These are phyloP conservation scores for Echinosophora koreensis DNA, from an alignment of 306 rosid genomes.

Conservation along the genomic window DNA sequence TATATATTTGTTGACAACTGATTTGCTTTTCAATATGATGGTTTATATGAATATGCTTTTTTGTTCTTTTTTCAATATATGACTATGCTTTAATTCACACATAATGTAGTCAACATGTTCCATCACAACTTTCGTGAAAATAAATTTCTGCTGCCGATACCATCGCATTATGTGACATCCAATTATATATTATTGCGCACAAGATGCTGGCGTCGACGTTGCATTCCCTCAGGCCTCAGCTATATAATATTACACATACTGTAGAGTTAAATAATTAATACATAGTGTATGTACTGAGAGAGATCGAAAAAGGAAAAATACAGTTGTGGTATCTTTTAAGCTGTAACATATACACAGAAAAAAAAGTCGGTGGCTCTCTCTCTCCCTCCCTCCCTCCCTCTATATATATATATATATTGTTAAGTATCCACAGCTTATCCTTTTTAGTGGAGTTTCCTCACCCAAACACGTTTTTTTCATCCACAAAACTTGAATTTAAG, in stretches of 20 bases:
- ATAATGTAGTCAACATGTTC: slow-evolving; percentile 51
- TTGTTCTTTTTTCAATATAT: neutral
- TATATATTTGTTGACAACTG: slow-evolving; percentile 28
- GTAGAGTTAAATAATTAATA: neutral
- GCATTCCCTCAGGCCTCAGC: neutral
- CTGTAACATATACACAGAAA: slow-evolving; percentile 47
- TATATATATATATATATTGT: no score
- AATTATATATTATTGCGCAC: slow-evolving; percentile 48
- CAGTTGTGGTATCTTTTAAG: slow-evolving; percentile 43
- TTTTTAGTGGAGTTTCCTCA: no score
- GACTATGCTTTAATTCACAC: slow-evolving; percentile 43
- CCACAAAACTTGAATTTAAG: no score
- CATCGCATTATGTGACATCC: slow-evolving; percentile 52
- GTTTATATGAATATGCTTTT: slow-evolving; percentile 23
- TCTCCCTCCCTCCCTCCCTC: slow-evolving; percentile 27
- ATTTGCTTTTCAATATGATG: slow-evolving; percentile 49
- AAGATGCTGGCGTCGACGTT: slow-evolving; percentile 16
- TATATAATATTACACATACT: slow-evolving; percentile 11
- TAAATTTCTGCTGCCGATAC: slow-evolving; percentile 50
- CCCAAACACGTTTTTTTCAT: no score
- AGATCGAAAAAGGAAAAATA: neutral
- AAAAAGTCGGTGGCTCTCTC: slow-evolving; percentile 57
- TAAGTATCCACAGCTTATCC: no score
- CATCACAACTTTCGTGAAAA: slow-evolving; percentile 54
- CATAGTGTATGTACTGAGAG: neutral